phyloP scores from a whole-genome alignment of 768 basidiomycete genomes.

The Zangia roseola region DNA sequence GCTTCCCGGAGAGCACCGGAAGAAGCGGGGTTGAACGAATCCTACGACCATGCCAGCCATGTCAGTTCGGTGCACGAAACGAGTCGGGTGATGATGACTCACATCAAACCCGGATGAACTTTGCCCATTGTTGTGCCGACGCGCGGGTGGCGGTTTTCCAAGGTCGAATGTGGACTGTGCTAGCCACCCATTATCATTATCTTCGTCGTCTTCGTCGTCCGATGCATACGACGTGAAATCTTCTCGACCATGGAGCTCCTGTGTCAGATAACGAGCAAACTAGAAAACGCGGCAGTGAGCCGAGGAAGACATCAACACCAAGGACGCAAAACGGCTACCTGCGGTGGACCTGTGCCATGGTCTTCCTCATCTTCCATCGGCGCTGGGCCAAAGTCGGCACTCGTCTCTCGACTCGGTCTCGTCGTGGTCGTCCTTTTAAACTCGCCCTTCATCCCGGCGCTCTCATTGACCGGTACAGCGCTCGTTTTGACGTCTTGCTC shows the following conservation, averaged over 20 bases:
- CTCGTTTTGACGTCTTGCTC: constrained; percentile 47
- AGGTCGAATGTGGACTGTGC: constrained; percentile 73
- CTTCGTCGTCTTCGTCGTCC: constrained; percentile 59
- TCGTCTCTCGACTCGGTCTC: constrained; percentile 47
- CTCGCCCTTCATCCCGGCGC: constrained; percentile 47
- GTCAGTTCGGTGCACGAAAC: not conserved
- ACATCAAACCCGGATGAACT: constrained; percentile 57
- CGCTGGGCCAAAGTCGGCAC: constrained; percentile 63
- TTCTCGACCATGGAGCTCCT: constrained; percentile 67
- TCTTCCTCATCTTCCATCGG: constrained; percentile 48
- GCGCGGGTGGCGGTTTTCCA: constrained; percentile 46
- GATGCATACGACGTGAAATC: constrained; percentile 50
- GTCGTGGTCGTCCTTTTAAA: constrained; percentile 50
- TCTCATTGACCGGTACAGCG: constrained; percentile 19
- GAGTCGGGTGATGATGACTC: constrained; percentile 24
- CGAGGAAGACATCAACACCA: not conserved
- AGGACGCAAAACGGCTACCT: constrained; percentile 32
- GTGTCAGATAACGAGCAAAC: constrained; percentile 80
- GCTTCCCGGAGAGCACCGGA: constrained; percentile 33
- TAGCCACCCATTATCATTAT: constrained; percentile 73
- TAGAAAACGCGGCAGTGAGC: constrained; percentile 27
- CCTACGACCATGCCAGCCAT: constrained; percentile 32
- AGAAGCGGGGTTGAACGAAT: constrained; percentile 47
- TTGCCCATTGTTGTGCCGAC: constrained; percentile 47
- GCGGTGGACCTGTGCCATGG: constrained; percentile 44